These are phyloP conservation scores for Backusella tuberculispora DNA, from an alignment of 192 early-diverging fungal species.

Conservation along the genomic window DNA sequence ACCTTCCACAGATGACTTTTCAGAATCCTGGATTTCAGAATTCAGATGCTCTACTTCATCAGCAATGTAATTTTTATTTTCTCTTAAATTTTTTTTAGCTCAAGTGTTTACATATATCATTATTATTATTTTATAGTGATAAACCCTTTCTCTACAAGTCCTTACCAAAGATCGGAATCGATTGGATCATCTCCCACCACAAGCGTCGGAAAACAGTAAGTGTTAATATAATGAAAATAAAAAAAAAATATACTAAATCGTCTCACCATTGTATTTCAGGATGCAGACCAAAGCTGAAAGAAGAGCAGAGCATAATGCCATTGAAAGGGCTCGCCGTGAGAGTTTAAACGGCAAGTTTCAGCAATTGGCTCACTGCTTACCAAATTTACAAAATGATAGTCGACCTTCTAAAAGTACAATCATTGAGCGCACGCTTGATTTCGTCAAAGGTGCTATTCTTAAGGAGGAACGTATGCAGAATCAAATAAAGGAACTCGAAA, in stretches of 20 bases:
- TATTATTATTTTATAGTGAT: not conserved
- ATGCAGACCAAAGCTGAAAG: conserved; percentile 31
- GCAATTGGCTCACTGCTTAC: conserved; percentile 75
- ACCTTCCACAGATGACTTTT: conserved; percentile 11
- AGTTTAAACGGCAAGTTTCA: conserved; percentile 80
- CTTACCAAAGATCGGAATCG: conserved; percentile 13
- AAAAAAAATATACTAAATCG: not conserved
- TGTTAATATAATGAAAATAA: not conserved
- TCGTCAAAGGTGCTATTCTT: conserved; percentile 31
- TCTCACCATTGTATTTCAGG: not conserved
- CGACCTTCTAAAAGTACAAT: conserved; percentile 80
- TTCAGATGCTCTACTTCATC: not conserved
- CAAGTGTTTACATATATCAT: not conserved
- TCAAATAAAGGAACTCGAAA: conserved; percentile 29
- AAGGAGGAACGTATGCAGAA: conserved; percentile 33
- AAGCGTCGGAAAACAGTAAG: conserved; percentile 1
- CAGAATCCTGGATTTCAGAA: not conserved
- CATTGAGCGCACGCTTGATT: conserved; percentile 75
- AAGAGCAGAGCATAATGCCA: conserved; percentile 81
- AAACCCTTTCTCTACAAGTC: not conserved
- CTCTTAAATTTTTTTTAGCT: not conserved
- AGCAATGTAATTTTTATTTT: conserved; percentile 14
- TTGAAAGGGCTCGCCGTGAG: conserved; percentile 79
- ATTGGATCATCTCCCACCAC: not conserved
- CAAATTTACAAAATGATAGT: conserved; percentile 67